phyloP scores from a whole-genome alignment of 2,329 filamentous ascomycete species.

The Periglandula ipomoeae region DNA sequence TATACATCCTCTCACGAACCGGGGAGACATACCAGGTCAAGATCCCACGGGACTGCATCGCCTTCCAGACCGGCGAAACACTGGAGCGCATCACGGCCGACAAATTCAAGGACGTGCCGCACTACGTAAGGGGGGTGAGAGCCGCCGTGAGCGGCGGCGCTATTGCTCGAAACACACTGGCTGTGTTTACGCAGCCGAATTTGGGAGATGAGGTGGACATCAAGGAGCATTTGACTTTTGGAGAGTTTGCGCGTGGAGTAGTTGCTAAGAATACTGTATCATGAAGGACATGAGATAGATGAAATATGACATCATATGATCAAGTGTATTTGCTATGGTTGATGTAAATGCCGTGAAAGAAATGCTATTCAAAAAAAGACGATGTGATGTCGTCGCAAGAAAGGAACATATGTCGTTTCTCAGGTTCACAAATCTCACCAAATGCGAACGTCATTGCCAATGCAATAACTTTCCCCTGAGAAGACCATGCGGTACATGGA shows the following conservation, averaged over 20 bases:
- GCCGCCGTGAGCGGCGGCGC: slow-evolving; percentile 39
- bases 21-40: slow-evolving; percentile 81
- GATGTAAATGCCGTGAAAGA: too few relatives aligned
- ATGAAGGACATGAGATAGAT: background rate
- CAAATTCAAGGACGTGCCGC: slow-evolving; percentile 86
- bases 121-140: slow-evolving; percentile 78
- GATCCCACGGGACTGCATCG: slow-evolving; percentile 85
- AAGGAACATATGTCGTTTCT: background rate
- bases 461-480: background rate
- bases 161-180: slow-evolving; percentile 78
- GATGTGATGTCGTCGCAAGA: too few relatives aligned
- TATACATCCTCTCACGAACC: slow-evolving; percentile 88
- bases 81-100: slow-evolving; percentile 87
- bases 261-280: slow-evolving; percentile 51
- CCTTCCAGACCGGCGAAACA: slow-evolving; percentile 92
- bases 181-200: slow-evolving; percentile 96
- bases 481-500: too few relatives aligned
- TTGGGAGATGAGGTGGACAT: slow-evolving; percentile 69
- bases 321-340: too few relatives aligned
- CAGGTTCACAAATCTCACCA: slow-evolving; percentile 2
- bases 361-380: too few relatives aligned
- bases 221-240: slow-evolving; percentile 59
- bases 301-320: background rate
- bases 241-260: slow-evolving; percentile 59
- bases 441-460: background rate